Base-by-base conservation (phyloP, 805 yeast genomes). In the Wickerhamomyces silvicola region DNA sequence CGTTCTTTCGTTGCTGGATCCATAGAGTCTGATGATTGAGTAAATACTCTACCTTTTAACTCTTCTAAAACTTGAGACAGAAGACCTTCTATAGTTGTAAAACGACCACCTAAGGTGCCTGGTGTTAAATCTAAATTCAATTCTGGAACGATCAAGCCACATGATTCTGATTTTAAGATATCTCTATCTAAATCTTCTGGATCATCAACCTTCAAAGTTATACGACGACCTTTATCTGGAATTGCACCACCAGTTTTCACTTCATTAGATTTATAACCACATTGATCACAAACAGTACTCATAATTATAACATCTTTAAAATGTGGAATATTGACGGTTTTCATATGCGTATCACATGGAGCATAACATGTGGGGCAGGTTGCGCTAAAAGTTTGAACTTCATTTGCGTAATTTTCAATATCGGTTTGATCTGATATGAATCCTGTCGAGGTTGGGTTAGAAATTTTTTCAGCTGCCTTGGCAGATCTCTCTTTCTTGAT, bases 241-340 rank as follows among this genome's bases (percentile, higher is more conserved):
- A 92, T 81, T 7, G 81, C 94, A 48, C 99, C 99, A 38, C 99
- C 99, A 5, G 98, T 92, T 64, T 90, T 92, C 43, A 92, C 98
- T 60, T 92, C 99, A 56, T 92, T 92, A 12, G 95, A 84, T 63
- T 85, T 90, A 62, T 83, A 92, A 22, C 97, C 98, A 63, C 99
- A 92, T 41, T 74, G 62, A 20, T 80, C 88, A 64, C 99, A 92
- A 2, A 75, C 78, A 1, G 98, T 92, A 30, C 94, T 81, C 98
- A 92, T 92, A 48, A 92, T 75, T 38, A 92, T 81, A 24, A 92
- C 99, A 45, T 92, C 97, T 62, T 90, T 88, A 72, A 92, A 92
- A 62, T 92, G 97, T 14, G 99, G 99, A 45, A 92, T 92, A 57
- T 86, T 80, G 15, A 92, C 95, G 23, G 87, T 75, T 64, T 92